phyloP scores from a whole-genome alignment of 805 yeast species.

The Lipomyces starkeyi region DNA sequence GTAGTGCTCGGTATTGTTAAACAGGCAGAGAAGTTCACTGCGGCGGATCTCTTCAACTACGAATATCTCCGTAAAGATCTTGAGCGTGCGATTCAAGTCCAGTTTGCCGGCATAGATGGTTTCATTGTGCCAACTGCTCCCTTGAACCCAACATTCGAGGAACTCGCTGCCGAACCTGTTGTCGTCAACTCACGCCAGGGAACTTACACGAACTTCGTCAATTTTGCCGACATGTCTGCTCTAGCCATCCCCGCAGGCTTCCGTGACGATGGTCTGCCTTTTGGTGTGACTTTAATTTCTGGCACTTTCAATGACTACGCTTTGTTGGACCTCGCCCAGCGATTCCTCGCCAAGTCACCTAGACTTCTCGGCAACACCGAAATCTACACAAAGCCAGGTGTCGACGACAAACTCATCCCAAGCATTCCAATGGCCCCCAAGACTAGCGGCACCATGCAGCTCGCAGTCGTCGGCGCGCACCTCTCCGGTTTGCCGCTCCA shows the following conservation, averaged over 20 bases:
- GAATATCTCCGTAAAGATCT: conserved; percentile 88
- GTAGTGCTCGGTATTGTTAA: conserved; percentile 77
- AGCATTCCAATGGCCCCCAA: conserved; percentile 58
- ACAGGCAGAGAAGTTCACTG: conserved; percentile 78
- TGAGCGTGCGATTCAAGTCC: conserved; percentile 63
- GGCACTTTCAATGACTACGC: conserved; percentile 88
- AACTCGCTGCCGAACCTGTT: conserved; percentile 78
- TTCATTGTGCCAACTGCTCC: conserved; percentile 94
- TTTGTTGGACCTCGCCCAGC: conserved; percentile 77
- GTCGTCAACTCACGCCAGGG: conserved; percentile 89
- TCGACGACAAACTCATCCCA: conserved; percentile 51
- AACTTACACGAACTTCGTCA: conserved; percentile 97
- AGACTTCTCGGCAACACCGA: conserved; percentile 66
- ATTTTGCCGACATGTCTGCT: conserved; percentile 91
- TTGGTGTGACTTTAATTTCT: conserved; percentile 86
- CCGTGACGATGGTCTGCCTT: conserved; percentile 84
- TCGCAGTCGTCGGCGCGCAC: conserved; percentile 98
- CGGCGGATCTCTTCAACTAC: conserved; percentile 80
- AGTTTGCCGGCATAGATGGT: conserved; percentile 70
- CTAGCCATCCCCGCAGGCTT: conserved; percentile 91
- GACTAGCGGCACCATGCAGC: conserved; percentile 55
- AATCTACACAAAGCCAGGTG: conserved; percentile 49
- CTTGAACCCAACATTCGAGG: conserved; percentile 79
- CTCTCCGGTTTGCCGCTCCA: conserved; percentile 84
- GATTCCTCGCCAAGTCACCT: conserved; percentile 58